Evolutionary conservation across 495 filamentous ascomycete genomes (phyloP), one percentile per base, ranked within the genome.

Genomic region (Glarea lozoyensis): DNA sequence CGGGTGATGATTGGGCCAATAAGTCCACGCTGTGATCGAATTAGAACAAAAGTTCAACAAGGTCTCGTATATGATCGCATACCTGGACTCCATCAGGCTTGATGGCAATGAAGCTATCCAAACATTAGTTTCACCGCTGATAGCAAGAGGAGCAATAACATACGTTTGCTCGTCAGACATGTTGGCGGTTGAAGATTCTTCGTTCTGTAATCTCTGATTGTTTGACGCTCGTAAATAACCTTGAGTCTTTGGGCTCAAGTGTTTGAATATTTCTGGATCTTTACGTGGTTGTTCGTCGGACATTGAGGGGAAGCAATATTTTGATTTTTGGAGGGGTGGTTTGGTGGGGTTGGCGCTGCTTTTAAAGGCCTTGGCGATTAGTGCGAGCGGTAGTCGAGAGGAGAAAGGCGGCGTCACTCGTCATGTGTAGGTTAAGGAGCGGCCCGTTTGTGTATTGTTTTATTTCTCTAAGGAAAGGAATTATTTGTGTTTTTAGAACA

Each of bases 51-150:
- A 21, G 40, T 19, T 49, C 34, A 35, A 39, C 3, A 10, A 19
- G 15, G 9, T 32, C 20, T 35, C 15, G 23, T n/a, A 4, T 21
- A n/a, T 31, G 13, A 35, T 36, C 47, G 50, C 74, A 54, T 82
- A 94, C 88, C 80, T 96, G 92, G 74, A 98, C 92, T 67, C 92
- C 92, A 71, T 96, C 89, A 60, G 89, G 89, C 86, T 96, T 96
- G 79, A 96, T 83, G 60, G 89, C 89, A 77, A 96, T 94, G 82
- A 96, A 96, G 69, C 88, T 96, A 57, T 48, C 50, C 45, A 57
- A 48, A 46, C 43, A 52, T 82, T 62, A 79, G 76, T 66, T 52
- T 62, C 51, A 62, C 50, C 53, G 53, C 48, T 46, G 9, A 27
- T 12, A 48, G 47, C 23, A 39, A 17, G 30, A 15, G 16, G 18